A percentile compares a stretch with the other conserved stretches of the same genome.
These are phyloP conservation scores for Microbotryum lychnidis-dioicae DNA, from an alignment of 1,284 basidiomycete species.

Conservation along the genomic window DNA sequence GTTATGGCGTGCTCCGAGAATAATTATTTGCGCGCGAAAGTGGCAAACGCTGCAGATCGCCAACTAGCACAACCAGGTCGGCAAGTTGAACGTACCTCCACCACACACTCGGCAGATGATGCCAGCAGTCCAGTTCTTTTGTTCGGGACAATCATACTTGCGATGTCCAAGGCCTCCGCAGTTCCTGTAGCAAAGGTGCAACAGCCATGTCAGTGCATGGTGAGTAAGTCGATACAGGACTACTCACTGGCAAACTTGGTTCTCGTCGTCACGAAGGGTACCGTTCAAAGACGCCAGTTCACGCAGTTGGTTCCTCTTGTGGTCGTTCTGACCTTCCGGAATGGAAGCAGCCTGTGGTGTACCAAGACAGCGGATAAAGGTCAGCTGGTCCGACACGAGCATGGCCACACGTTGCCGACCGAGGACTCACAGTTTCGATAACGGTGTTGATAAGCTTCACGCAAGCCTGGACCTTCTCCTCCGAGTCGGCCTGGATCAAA, in stretches of 20 bases:
- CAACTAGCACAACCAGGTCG: too few relatives aligned
- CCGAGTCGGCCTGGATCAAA: conserved; percentile 84
- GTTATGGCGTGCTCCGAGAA: too few relatives aligned
- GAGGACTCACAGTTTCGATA: conserved; percentile 78
- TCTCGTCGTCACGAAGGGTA: conserved; percentile 97
- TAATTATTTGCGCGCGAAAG: too few relatives aligned
- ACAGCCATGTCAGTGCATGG: conserved; percentile 34
- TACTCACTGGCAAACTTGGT: conserved; percentile 85
- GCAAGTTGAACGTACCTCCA: conserved; percentile 48
- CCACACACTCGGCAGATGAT: conserved; percentile 96
- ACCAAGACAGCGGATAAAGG: not conserved
- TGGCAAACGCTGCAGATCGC: too few relatives aligned
- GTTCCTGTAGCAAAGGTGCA: conserved; percentile 4
- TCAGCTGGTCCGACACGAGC: conserved; percentile 17
- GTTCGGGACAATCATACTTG: conserved; percentile 94
- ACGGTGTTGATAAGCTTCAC: conserved; percentile 94
- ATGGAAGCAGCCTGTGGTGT: conserved; percentile 79
- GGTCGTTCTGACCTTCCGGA: conserved; percentile 98
- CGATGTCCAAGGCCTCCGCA: conserved; percentile 50
- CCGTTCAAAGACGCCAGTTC: conserved; percentile 97
- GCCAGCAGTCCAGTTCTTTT: conserved; percentile 83
- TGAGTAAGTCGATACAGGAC: conserved; percentile 45
- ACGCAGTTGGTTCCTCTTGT: conserved; percentile 97
- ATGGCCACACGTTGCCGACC: not conserved
- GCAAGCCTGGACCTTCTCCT: conserved; percentile 82